These are phyloP conservation scores for Begonia fuchsioides DNA, from an alignment of 306 rosid species.

Conservation along the genomic window DNA sequence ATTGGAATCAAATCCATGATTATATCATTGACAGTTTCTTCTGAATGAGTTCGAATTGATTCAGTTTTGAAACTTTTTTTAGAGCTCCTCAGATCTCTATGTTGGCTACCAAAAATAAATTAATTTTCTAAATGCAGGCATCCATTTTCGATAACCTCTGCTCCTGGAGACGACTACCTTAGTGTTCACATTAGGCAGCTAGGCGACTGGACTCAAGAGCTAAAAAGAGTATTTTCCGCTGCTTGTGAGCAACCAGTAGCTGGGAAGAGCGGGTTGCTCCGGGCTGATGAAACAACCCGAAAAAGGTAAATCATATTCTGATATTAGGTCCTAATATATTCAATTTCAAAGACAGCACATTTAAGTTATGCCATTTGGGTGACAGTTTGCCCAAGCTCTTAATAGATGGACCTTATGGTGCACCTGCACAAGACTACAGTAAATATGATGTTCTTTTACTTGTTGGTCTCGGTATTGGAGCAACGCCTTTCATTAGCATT, in stretches of 20 bases:
- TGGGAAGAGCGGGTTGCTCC: conserved; percentile 92
- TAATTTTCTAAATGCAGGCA: conserved; percentile 43
- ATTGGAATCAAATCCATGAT: too few relatives aligned
- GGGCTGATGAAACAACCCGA: conserved; percentile 91
- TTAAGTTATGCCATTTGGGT: conserved; percentile 2
- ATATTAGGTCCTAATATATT: neutral
- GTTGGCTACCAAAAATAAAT: neutral
- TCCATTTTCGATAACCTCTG: conserved; percentile 96
- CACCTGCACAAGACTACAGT: conserved; percentile 85
- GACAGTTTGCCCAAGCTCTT: conserved; percentile 81
- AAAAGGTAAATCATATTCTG: conserved; percentile 37
- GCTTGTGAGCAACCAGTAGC: conserved; percentile 83
- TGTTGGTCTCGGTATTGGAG: conserved; percentile 96
- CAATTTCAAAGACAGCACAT: too few relatives aligned
- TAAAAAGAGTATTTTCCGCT: conserved; percentile 80
- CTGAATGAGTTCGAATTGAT: conserved; percentile 14
- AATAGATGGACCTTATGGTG: conserved; percentile 98
- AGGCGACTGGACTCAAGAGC: conserved; percentile 99
- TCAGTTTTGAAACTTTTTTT: too few relatives aligned
- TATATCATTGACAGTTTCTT: too few relatives aligned
- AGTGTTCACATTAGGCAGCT: conserved; percentile 97
- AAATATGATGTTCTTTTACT: conserved; percentile 87
- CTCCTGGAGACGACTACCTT: conserved; percentile 89
- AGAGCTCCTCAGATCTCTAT: too few relatives aligned
- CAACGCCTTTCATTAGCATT: conserved; percentile 98